Percentiles rank a stretch among this genome's conserved stretches.
Evolutionary conservation across 2,329 filamentous ascomycete genomes (phyloP).

Genomic region (Alternaria sp.): DNA sequence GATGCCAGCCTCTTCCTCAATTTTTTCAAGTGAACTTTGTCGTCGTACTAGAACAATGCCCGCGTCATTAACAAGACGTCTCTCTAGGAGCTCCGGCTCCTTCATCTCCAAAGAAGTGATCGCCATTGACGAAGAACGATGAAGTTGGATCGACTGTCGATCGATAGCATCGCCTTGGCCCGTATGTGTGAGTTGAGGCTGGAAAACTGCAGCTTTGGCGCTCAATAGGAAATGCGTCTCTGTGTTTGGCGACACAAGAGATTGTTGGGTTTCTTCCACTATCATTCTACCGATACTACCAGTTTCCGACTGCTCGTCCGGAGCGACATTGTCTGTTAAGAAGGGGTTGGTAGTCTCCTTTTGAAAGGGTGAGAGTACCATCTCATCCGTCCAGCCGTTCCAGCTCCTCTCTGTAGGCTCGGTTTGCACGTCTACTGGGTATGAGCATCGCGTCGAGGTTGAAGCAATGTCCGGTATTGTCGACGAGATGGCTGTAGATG

Average conservation of each 20-base stretch:
- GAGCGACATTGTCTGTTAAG: conserved; percentile 31
- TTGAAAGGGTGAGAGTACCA: conserved; percentile 36
- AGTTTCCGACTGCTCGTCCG: conserved; percentile 23
- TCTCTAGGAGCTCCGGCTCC: conserved; percentile 21
- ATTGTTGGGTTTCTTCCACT: conserved; percentile 7
- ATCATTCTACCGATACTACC: conserved; percentile 1
- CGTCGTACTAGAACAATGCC: conserved; percentile 9
- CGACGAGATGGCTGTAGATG: conserved; percentile 19
- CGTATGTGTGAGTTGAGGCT: conserved; percentile 22
- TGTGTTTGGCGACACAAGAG: conserved; percentile 28
- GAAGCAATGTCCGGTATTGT: conserved; percentile 25
- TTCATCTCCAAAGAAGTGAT: conserved; percentile 12
- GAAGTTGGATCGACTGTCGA: conserved; percentile 29
- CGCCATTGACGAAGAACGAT: conserved; percentile 27
- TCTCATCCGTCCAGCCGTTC: conserved; percentile 44
- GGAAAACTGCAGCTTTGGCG: conserved; percentile 37
- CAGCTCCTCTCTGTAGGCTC: conserved; percentile 39
- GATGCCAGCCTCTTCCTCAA: conserved; percentile 8
- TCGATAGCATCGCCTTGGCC: conserved; percentile 4
- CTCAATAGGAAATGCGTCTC: conserved; percentile 25
- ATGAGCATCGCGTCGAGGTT: conserved; percentile 25
- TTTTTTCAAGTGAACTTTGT: conserved; percentile 1
- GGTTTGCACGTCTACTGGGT: conserved; percentile 21
- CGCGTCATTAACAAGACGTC: conserved; percentile 29
- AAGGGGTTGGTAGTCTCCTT: conserved; percentile 22